Conservation (phyloP, 208 protist genomes). For the Acanthamoeba culbertsoni region DNA sequence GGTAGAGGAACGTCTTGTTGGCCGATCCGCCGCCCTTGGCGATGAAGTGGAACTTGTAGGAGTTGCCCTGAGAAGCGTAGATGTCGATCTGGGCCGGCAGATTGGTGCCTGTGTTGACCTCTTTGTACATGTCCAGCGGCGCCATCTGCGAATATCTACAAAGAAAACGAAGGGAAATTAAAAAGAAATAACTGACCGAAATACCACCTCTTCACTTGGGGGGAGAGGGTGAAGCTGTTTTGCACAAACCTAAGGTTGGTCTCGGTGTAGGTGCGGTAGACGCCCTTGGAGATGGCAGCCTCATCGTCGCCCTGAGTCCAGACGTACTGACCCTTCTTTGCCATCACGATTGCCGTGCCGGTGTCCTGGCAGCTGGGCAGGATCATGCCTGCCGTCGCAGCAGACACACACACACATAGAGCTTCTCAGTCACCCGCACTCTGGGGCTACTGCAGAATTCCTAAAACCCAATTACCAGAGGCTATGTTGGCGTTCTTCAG, state of each 20-base stretch:
- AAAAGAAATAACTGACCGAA: no score
- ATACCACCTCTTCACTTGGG: no score
- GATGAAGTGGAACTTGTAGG: conserved; percentile 96
- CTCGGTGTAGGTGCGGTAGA: conserved; percentile 93
- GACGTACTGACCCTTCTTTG: conserved; percentile 94
- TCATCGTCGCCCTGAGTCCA: conserved; percentile 85
- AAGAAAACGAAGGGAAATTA: no score
- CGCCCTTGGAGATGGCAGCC: conserved; percentile 90
- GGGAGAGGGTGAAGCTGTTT: no score
- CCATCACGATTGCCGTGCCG: conserved; percentile 95
- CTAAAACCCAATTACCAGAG: no score
- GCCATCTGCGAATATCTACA: conserved; percentile 88
- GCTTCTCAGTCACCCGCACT: background rate
- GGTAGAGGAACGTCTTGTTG: conserved; percentile 97
- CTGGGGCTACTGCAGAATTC: no score
- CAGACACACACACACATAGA: no score
- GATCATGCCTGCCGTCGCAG: conserved; percentile 77
- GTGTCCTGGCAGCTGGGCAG: conserved; percentile 96
- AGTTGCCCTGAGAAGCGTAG: conserved; percentile 91
- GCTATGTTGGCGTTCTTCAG: conserved; percentile 97
- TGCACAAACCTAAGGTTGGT: conserved; percentile 96
- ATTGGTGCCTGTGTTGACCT: conserved; percentile 96
- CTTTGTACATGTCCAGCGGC: conserved; percentile 94
- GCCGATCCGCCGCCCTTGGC: conserved; percentile 96
- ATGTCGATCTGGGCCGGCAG: conserved; percentile 97